These are phyloP conservation scores for Trichoderma aggressivum DNA, from an alignment of 2,329 filamentous ascomycete genomes.

Conservation along the genomic window DNA sequence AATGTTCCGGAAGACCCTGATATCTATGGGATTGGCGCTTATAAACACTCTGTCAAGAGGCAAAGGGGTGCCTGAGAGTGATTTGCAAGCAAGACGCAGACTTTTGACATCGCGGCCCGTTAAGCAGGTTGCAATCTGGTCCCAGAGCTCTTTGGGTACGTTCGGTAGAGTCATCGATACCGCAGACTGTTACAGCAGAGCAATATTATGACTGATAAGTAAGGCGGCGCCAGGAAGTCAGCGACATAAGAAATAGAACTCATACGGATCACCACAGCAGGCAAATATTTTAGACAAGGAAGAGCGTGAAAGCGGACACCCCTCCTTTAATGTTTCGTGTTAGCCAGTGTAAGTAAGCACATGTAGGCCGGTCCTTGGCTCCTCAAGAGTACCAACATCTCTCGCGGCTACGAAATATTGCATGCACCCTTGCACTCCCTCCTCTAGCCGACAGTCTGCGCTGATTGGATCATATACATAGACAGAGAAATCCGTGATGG, in stretches of 20 bases:
- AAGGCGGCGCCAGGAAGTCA: neutral
- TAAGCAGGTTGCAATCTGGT: neutral
- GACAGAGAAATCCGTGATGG: neutral
- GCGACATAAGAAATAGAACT: neutral
- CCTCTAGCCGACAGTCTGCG: no score
- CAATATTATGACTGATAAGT: neutral
- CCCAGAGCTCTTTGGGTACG: neutral
- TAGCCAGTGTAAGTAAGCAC: neutral
- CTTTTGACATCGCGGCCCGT: neutral
- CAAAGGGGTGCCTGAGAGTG: neutral
- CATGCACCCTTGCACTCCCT: neutral
- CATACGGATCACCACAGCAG: neutral
- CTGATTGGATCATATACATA: neutral
- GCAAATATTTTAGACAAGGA: neutral
- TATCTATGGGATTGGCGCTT: neutral
- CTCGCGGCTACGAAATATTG: no score
- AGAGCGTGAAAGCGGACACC: neutral
- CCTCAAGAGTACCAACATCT: no score
- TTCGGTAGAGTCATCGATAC: neutral
- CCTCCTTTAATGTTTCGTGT: neutral
- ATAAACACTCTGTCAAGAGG: neutral
- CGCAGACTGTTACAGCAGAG: neutral
- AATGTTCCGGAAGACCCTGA: neutral
- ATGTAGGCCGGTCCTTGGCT: neutral
- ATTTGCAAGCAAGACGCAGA: neutral